Percentiles rank a stretch among this genome's conserved stretches.
Evolutionary conservation across 192 early-diverging fungal species (phyloP).

Genomic region (Coemansia sp.): DNA sequence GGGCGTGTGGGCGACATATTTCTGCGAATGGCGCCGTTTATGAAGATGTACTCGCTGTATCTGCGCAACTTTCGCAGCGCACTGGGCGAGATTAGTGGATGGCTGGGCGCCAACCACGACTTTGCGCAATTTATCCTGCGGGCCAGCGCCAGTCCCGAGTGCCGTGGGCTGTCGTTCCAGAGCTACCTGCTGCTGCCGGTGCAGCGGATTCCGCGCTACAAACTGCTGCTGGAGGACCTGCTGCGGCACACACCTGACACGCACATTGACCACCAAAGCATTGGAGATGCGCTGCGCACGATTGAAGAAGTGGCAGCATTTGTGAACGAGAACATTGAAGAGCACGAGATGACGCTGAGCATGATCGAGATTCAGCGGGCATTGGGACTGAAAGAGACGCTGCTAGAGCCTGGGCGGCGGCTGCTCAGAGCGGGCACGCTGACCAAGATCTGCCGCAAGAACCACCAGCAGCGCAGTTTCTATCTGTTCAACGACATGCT

Average conservation of each 20-base stretch:
- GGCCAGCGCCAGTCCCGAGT: slow-evolving; percentile 41
- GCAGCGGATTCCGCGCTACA: slow-evolving; percentile 55
- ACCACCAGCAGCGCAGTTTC: slow-evolving; percentile 68
- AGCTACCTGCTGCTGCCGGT: slow-evolving; percentile 57
- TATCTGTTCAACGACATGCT: slow-evolving; percentile 79
- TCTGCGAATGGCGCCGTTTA: slow-evolving; percentile 45
- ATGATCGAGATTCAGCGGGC: slow-evolving; percentile 71
- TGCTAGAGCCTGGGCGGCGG: slow-evolving; percentile 69
- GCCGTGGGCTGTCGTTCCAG: slow-evolving; percentile 55
- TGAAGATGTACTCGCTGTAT: slow-evolving; percentile 60
- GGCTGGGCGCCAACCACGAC: slow-evolving; percentile 30
- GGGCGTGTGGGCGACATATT: slow-evolving; percentile 55
- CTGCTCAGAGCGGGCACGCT: slow-evolving; percentile 66
- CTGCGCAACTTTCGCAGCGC: slow-evolving; percentile 58
- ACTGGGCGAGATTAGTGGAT: slow-evolving; percentile 39
- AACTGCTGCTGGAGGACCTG: slow-evolving; percentile 56
- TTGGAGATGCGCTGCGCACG: slow-evolving; percentile 37
- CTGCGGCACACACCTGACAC: slow-evolving; percentile 51
- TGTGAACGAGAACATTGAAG: slow-evolving; percentile 77
- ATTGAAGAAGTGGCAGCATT: slow-evolving; percentile 67
- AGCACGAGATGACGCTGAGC: slow-evolving; percentile 72
- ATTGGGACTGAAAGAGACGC: slow-evolving; percentile 65
- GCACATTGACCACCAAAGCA: slow-evolving; percentile 54
- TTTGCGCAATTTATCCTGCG: slow-evolving; percentile 46
- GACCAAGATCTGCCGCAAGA: slow-evolving; percentile 74